Conservation (phyloP, 345 rosid species). For the Bruguiera sexangula region DNA sequence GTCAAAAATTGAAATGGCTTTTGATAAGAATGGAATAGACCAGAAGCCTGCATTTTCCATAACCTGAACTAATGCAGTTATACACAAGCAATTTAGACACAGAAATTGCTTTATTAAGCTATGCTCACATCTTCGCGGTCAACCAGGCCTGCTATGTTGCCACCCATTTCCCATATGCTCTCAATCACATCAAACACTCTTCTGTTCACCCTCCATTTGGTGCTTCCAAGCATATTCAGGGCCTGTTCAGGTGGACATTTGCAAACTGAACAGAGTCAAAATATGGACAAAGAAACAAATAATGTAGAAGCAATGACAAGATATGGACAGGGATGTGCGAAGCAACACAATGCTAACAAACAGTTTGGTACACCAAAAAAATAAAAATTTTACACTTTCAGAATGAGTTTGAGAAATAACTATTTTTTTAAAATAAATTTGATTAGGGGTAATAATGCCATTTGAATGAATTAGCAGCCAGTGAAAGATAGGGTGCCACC, state of each 20-base stretch:
- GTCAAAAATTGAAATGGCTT: neutral
- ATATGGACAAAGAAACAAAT: no score
- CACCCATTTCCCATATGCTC: conserved; percentile 32
- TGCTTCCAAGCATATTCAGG: conserved; percentile 31
- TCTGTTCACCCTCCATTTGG: conserved; percentile 38
- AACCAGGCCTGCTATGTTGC: conserved; percentile 33
- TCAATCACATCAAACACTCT: conserved; percentile 32
- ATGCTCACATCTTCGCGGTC: conserved; percentile 29
- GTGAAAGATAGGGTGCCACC: neutral
- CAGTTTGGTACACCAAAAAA: no score
- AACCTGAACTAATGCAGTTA: conserved; percentile 3
- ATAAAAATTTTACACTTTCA: no score
- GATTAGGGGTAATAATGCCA: no score
- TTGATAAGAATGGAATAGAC: neutral
- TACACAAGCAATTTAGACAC: neutral
- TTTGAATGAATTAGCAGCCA: neutral
- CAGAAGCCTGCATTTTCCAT: neutral
- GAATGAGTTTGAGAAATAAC: no score
- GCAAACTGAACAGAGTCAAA: conserved; percentile 4
- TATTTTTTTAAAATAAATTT: no score
- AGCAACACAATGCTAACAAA: no score
- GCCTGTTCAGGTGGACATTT: conserved; percentile 21
- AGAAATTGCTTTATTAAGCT: conserved; percentile 4
- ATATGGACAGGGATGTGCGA: no score
- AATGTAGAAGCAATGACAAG: no score